Evolutionary conservation across 805 yeast species (phyloP).

Genomic region (Wickerhamomyces bisporus): DNA sequence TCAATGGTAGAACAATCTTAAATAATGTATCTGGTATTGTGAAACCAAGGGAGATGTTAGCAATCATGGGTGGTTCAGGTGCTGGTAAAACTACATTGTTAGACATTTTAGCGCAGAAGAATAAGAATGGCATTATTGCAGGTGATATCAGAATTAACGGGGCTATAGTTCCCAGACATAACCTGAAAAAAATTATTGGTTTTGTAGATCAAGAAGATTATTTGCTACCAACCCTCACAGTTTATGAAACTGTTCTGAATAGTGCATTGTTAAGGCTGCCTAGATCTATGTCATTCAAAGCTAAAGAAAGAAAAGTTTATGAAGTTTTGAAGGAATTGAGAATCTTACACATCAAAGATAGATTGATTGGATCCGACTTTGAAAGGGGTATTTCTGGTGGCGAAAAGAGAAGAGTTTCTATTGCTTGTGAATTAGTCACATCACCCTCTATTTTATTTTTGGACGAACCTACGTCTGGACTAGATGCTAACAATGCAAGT

Average conservation of each 20-base stretch:
- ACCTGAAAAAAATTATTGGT: constrained; percentile 69
- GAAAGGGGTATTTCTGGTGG: constrained; percentile 93
- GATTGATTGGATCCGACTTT: constrained; percentile 83
- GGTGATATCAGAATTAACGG: constrained; percentile 84
- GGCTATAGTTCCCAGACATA: constrained; percentile 30
- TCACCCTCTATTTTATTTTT: constrained; percentile 77
- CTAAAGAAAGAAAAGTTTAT: constrained; percentile 73
- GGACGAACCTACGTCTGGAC: constrained; percentile 94
- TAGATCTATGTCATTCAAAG: constrained; percentile 60
- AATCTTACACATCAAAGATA: constrained; percentile 75
- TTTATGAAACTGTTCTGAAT: constrained; percentile 89
- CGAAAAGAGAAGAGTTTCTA: constrained; percentile 86
- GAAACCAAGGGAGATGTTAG: constrained; percentile 83
- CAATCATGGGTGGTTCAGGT: constrained; percentile 98
- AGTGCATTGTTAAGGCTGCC: constrained; percentile 90
- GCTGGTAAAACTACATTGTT: constrained; percentile 95
- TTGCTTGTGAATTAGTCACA: constrained; percentile 90
- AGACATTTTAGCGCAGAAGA: constrained; percentile 86
- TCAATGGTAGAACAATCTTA: constrained; percentile 51
- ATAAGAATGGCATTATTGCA: constrained; percentile 63
- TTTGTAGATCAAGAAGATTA: constrained; percentile 96
- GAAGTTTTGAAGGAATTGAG: constrained; percentile 85
- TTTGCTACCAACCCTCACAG: constrained; percentile 87
- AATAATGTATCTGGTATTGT: constrained; percentile 67
- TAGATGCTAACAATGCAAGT: constrained; percentile 89